Evolutionary conservation across 176 grass and related monocot genomes (phyloP), one percentile per base, ranked within the genome.

Genomic region (Chloris gayana): DNA sequence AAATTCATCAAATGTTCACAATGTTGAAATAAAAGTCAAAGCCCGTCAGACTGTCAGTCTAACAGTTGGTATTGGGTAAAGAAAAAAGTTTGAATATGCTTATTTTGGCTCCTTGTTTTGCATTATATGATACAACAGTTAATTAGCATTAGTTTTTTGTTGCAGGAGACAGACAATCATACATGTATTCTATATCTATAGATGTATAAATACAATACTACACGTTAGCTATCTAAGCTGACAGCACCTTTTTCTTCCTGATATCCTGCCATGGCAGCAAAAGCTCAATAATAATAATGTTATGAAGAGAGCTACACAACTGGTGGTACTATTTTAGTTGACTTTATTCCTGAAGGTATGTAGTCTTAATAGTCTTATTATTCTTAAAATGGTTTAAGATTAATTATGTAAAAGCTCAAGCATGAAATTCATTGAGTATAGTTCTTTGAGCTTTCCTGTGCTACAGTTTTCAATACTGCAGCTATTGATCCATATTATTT

Each of bases 101-200:
- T 31, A 59, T 60, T 29, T 74, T 61, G 7, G 37, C 24, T 61
- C 30, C 2, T 47, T 19, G 27, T 49, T 39, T 63, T 87, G 71
- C 29, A 37, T 86, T 70, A 64, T 5, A 41, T 50, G 60, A 18
- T 39, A 67, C 39, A 60, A 24, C 3, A 70, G 9, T n/a, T 21
- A n/a, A 8, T 72, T 80, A 67, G 26, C 50, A 74, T 74, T 39
- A 45, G 4, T 51, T 66, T 80, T 72, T 66, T 59, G 68, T 6
- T 24, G 8, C 25, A 29, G 9, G 15, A 74, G 70, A 33, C 17
- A 61, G 38, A 67, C 57, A 0, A 60, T 45, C 61, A 67, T 59
- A 42, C 41, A 32, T 34, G 59, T 45, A 51, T 15, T 50, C 47
- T 35, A 18, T 34, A n/a, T n/a, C n/a, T n/a, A 44, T 67, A 57